A percentile compares a stretch with the other conserved stretches of the same genome.
Evolutionary conservation across 345 rosid genomes (phyloP).

Genomic region (Euphorbia pulcherrima): DNA sequence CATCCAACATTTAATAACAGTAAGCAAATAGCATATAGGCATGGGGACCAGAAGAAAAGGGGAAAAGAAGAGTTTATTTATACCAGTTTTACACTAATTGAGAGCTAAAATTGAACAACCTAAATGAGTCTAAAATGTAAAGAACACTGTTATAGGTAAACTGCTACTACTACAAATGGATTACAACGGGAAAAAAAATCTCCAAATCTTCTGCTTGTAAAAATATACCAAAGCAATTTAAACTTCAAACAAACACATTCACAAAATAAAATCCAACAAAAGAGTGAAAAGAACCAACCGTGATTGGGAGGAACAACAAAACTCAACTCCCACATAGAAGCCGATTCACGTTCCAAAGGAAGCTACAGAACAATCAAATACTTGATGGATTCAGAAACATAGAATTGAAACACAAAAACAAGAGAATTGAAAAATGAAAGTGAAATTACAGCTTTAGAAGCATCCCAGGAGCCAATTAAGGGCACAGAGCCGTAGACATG

Average conservation of each 20-base stretch:
- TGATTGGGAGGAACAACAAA: slow-evolving; percentile 98
- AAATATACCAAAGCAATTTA: neutral
- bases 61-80: neutral
- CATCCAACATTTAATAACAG: slow-evolving; percentile 12
- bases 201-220: neutral
- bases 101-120: neutral
- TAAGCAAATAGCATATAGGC: neutral
- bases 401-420: neutral
- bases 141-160: neutral
- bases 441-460: slow-evolving; percentile 68
- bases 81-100: neutral
- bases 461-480: slow-evolving; percentile 92
- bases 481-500: slow-evolving; percentile 91
- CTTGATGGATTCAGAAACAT: neutral
- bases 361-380: slow-evolving; percentile 36
- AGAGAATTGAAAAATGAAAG: neutral
- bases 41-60: neutral
- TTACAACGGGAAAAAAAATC: neutral
- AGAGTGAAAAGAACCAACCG: slow-evolving; percentile 33
- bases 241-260: neutral
- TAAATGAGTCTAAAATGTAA: neutral
- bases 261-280: slow-evolving; percentile 11
- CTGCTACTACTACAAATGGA: neutral
- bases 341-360: slow-evolving; percentile 83
- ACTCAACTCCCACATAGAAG: slow-evolving; percentile 84